Evolutionary conservation across 257 asterid species (phyloP).

Genomic region (Marsdenia floribunda): DNA sequence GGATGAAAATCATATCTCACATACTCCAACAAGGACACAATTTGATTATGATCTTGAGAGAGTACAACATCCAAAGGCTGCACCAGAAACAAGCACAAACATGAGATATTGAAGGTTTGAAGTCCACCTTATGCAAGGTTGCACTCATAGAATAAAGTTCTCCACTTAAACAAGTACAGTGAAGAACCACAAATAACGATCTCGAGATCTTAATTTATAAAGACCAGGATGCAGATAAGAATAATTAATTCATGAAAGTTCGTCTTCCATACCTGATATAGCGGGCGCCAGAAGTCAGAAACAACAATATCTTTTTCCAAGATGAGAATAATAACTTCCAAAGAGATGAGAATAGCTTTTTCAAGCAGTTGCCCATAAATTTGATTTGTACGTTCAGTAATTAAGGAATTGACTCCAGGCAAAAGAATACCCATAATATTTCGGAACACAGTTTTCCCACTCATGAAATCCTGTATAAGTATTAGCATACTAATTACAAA

Average conservation of each 20-base stretch:
- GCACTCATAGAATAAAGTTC: neutral
- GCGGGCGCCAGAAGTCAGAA: slow-evolving; percentile 86
- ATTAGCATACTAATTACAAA: slow-evolving; percentile 19
- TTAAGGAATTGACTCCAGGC: slow-evolving; percentile 73
- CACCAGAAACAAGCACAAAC: slow-evolving; percentile 24
- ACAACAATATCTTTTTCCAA: slow-evolving; percentile 73
- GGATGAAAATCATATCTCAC: slow-evolving; percentile 88
- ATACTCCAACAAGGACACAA: slow-evolving; percentile 73
- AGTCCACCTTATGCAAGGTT: neutral
- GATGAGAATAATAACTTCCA: slow-evolving; percentile 76
- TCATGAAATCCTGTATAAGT: slow-evolving; percentile 81
- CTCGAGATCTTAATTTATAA: neutral
- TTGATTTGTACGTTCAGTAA: slow-evolving; percentile 63
- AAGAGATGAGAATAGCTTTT: slow-evolving; percentile 68
- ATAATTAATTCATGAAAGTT: slow-evolving; percentile 11
- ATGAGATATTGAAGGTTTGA: neutral
- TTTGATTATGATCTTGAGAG: slow-evolving; percentile 84
- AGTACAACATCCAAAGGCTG: slow-evolving; percentile 97
- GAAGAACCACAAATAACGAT: neutral
- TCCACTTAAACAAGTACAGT: neutral
- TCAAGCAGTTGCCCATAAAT: slow-evolving; percentile 76
- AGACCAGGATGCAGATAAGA: slow-evolving; percentile 7
- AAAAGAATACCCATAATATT: slow-evolving; percentile 72
- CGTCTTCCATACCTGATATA: slow-evolving; percentile 58
- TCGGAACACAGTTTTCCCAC: slow-evolving; percentile 81